Evolutionary conservation across 345 rosid genomes (phyloP).

Genomic region (Eucalyptus cloeziana): DNA sequence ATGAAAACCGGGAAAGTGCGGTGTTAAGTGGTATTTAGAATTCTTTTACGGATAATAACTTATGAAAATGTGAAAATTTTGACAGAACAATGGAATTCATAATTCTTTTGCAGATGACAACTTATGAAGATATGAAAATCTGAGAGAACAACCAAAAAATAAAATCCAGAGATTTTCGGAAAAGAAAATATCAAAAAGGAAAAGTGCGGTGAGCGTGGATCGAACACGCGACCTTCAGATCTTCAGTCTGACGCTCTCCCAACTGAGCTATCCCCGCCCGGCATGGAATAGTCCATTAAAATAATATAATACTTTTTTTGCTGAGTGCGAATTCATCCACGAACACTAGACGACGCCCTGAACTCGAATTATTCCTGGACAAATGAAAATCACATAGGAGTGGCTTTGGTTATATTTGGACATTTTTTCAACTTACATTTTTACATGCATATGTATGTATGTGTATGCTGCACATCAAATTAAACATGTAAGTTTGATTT

Average conservation of each 20-base stretch:
- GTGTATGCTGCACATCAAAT: not conserved
- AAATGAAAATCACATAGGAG: not conserved
- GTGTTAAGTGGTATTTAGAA: not conserved
- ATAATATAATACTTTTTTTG: fast-evolving
- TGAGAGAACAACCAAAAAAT: not conserved
- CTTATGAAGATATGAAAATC: not conserved
- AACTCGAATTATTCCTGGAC: not conserved
- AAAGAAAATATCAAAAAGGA: not conserved
- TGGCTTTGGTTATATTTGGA: not conserved
- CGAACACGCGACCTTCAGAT: slow-evolving; percentile 97
- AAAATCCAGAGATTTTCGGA: not conserved
- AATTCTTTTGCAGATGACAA: too few relatives aligned
- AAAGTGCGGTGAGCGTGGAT: slow-evolving; percentile 48
- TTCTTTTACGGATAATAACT: not conserved
- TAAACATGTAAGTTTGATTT: not conserved
- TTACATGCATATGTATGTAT: not conserved
- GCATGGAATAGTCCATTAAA: fast-evolving
- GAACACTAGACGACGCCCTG: too few relatives aligned
- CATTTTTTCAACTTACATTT: not conserved
- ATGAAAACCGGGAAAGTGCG: fast-evolving
- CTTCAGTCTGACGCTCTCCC: slow-evolving; percentile 99
- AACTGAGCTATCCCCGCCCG: slow-evolving; percentile 79
- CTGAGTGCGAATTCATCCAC: fast-evolving
- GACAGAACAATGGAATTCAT: not conserved
- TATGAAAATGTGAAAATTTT: too few relatives aligned